Base-by-base conservation (phyloP, 352 stramenopile species). In the Phytopythium helicoides region DNA sequence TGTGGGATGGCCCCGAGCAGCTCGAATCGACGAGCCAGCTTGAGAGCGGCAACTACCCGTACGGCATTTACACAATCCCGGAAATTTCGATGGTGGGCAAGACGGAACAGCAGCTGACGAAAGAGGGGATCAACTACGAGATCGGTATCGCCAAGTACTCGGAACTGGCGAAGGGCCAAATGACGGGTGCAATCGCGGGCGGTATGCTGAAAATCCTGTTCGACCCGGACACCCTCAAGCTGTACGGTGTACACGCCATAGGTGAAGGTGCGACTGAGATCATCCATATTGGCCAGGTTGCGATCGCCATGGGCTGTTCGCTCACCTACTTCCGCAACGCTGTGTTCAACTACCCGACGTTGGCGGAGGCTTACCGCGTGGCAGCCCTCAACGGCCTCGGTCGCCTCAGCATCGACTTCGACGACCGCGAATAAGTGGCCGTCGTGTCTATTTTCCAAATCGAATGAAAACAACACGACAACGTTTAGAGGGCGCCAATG, bases 291-390 rank as follows among this genome's bases (percentile, higher is more conserved):
- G 87, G 87, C n/a, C 87, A 96, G 59, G 87, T 96, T 18, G 79
- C 77, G n/a, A 92, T 94, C 58, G 75, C 76, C 35, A 89, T 89
- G 78, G 71, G 55, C 23, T 84, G 76, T 60, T 82, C 84, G 45
- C 47, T 97, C 39, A 88, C 87, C 26, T 96, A 96, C 69, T 96
- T 97, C 61, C 79, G 84, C 31, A 82, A 93, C 54, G 84, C 88
- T 14, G 87, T 97, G 16, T 97, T 97, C 68, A 97, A 97, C 78
- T 97, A 96, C 68, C 88, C 88, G 37, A 97, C 87, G 12, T 62
- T 97, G 21, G 87, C 87, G n/a, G 88, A 97, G 60, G 87, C 87
- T 16, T 97, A 97, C 46, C 89, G 89, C 21, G 84, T 95, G 16
- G 88, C 88, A 3, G 86, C 86, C 14, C 70, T 94, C 47, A 93